A percentile compares a stretch with the other conserved stretches of the same genome.
Evolutionary conservation across 2,329 filamentous ascomycete species (phyloP).

Genomic region (Phyllosticta capitalensis): DNA sequence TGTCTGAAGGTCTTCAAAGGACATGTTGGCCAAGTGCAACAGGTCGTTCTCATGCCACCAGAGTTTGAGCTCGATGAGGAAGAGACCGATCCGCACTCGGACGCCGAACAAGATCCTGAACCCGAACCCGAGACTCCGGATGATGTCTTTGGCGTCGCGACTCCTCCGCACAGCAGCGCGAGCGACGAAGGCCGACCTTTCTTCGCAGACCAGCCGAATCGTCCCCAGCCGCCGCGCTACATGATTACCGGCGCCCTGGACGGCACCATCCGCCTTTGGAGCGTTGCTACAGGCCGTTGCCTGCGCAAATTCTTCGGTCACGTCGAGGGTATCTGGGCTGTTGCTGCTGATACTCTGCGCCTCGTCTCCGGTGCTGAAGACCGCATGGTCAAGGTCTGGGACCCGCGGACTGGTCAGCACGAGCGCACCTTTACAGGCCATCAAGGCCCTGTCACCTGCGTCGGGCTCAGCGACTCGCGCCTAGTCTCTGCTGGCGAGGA

Average conservation of each 20-base stretch:
- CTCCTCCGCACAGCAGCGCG: constrained; percentile 8
- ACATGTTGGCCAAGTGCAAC: constrained; percentile 92
- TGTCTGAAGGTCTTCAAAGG: constrained; percentile 74
- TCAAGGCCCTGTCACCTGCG: constrained; percentile 82
- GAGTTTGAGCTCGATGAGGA: constrained; percentile 85
- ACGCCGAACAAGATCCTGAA: constrained; percentile 40
- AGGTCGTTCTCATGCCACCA: constrained; percentile 71
- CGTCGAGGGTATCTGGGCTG: constrained; percentile 88
- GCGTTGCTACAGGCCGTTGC: constrained; percentile 70
- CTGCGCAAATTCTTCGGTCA: constrained; percentile 94
- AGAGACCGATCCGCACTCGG: constrained; percentile 43
- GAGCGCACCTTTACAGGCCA: constrained; percentile 90
- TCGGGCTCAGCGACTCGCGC: constrained; percentile 79
- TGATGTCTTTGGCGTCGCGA: constrained; percentile 10
- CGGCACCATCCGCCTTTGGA: constrained; percentile 86
- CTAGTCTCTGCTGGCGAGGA: constrained; percentile 92
- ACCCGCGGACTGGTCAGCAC: constrained; percentile 81
- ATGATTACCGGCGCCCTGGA: constrained; percentile 91
- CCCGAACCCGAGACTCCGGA: constrained; percentile 16
- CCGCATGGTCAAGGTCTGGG: constrained; percentile 93
- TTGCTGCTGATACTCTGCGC: constrained; percentile 79
- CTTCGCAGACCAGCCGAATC: constrained; percentile 50
- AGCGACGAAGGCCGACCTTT: constrained; percentile 9
- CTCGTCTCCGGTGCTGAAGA: constrained; percentile 88
- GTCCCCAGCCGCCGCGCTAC: constrained; percentile 73